Evolutionary conservation across 768 basidiomycete species (phyloP).

Genomic region (Chalciporus chontae): DNA sequence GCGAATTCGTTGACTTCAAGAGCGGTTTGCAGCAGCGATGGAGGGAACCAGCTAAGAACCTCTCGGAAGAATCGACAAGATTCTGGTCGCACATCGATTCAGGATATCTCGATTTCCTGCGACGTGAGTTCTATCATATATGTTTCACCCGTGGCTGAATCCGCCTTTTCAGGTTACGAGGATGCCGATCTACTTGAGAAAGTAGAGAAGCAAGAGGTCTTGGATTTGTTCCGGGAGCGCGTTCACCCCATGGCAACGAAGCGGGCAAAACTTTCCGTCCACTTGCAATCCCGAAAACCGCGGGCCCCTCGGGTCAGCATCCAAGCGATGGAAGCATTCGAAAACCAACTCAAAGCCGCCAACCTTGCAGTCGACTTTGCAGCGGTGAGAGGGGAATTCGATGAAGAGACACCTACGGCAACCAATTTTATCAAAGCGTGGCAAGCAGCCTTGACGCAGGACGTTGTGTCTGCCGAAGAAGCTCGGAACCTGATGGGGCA

Average conservation of each 20-base stretch:
- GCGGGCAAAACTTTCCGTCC: slow-evolving; percentile 83
- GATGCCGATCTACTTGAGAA: slow-evolving; percentile 64
- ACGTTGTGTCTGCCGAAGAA: slow-evolving; percentile 39
- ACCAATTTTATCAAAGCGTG: slow-evolving; percentile 67
- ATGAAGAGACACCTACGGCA: slow-evolving; percentile 54
- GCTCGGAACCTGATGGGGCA: slow-evolving; percentile 45
- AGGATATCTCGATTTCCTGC: slow-evolving; percentile 83
- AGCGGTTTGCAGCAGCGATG: slow-evolving; percentile 73
- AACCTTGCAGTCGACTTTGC: slow-evolving; percentile 48
- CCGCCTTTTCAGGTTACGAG: slow-evolving; percentile 50
- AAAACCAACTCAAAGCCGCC: slow-evolving; percentile 45
- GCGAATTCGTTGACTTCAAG: slow-evolving; percentile 78
- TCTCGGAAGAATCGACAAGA: slow-evolving; percentile 71
- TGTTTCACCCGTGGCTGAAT: not conserved
- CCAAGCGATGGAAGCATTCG: slow-evolving; percentile 61
- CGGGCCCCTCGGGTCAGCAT: slow-evolving; percentile 58
- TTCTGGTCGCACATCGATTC: slow-evolving; percentile 71
- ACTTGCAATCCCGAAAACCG: slow-evolving; percentile 70
- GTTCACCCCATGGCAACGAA: slow-evolving; percentile 66
- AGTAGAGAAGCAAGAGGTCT: slow-evolving; percentile 72
- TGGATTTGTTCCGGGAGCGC: slow-evolving; percentile 62
- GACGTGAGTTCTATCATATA: slow-evolving; percentile 51
- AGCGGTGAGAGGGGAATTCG: slow-evolving; percentile 49
- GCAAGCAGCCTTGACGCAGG: slow-evolving; percentile 38
- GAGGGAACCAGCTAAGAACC: slow-evolving; percentile 85